Base-by-base conservation (phyloP, 1,284 basidiomycete genomes). In the Hemileccinum hortonii region DNA sequence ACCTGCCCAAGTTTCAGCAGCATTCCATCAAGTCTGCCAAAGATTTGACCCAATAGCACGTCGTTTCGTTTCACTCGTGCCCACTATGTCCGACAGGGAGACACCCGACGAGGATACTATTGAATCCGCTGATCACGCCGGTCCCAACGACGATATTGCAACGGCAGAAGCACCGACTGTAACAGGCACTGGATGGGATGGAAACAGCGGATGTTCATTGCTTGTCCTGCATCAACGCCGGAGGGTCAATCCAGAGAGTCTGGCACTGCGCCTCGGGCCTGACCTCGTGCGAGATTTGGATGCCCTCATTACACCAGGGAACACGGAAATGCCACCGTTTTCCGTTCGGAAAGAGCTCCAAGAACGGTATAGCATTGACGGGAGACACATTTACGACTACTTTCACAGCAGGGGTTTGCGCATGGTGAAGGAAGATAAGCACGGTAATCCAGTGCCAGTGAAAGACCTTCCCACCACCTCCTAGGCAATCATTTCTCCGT, bases 341-440 rank as follows among this genome's bases (percentile, higher is more conserved):
- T 74, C 79, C n/a, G 72, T 82, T 46, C 77, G 86, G 52, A 84
- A 84, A 58, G 79, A 78, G 56, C 77, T 88, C 30, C 86, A 88
- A 65, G 76, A 80, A 61, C 78, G 81, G 46, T 86, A 84, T 64
- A 75, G 73, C 53, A 82, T 86, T 50, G 86, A 88, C 63, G 74
- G 86, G 57, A 73, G 86, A 57, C 86, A 87, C 57, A 81, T 88
- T 58, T 88, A 88, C 61, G 86, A 88, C 64, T 88, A 87, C 66
- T 87, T 86, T 67, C 86, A 87, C 52, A 69, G 66, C 59, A 65
- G 69, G 77, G 86, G 86, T 35, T 67, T 88, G 45, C 78, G 85
- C 30, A 84, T 86, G 33, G 79, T 83, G 15, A 84, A 84, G 58
- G 83, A 86, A 62, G 84, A 84, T 58, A 82, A 78, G 55, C 77